Evolutionary conservation across 352 stramenopile species (phyloP).

Genomic region (Phytophthora hibernalis): DNA sequence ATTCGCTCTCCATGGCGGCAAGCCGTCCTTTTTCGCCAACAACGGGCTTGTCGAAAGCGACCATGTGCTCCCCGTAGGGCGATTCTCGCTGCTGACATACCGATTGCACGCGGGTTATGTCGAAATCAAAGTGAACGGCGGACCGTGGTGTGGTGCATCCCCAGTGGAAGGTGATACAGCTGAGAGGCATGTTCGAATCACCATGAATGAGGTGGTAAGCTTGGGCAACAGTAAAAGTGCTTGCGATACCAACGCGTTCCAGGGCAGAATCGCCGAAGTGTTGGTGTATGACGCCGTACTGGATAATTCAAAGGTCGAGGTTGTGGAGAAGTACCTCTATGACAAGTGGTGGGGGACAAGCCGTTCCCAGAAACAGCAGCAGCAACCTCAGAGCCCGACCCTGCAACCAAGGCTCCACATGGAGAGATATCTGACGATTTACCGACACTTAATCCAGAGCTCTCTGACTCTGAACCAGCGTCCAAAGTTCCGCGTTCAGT

Average conservation of each 20-base stretch:
- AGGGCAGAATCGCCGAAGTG: slow-evolving; percentile 62
- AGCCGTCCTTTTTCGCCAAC: slow-evolving; percentile 60
- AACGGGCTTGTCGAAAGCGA: slow-evolving; percentile 49
- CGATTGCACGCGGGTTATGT: slow-evolving; percentile 50
- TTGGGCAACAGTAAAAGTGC: slow-evolving; percentile 60
- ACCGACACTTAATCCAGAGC: background rate
- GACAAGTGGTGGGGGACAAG: slow-evolving; percentile 56
- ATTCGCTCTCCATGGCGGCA: slow-evolving; percentile 67
- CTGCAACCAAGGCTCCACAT: background rate
- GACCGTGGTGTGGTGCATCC: slow-evolving; percentile 31
- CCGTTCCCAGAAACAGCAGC: slow-evolving; percentile 23
- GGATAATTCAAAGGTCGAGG: slow-evolving; percentile 34
- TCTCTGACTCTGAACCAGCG: background rate
- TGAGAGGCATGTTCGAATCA: slow-evolving; percentile 45
- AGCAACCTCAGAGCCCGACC: background rate
- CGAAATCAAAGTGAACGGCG: slow-evolving; percentile 55
- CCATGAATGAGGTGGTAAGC: slow-evolving; percentile 52
- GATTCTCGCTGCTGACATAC: slow-evolving; percentile 54
- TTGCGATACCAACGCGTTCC: slow-evolving; percentile 70
- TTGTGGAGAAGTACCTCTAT: slow-evolving; percentile 55
- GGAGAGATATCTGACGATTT: background rate
- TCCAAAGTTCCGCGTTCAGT: background rate
- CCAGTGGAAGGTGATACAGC: slow-evolving; percentile 11
- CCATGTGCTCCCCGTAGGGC: slow-evolving; percentile 21
- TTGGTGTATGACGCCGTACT: slow-evolving; percentile 58